Evolutionary conservation across 2,329 filamentous ascomycete species (phyloP).

Genomic region (Plenodomus biglobosus): DNA sequence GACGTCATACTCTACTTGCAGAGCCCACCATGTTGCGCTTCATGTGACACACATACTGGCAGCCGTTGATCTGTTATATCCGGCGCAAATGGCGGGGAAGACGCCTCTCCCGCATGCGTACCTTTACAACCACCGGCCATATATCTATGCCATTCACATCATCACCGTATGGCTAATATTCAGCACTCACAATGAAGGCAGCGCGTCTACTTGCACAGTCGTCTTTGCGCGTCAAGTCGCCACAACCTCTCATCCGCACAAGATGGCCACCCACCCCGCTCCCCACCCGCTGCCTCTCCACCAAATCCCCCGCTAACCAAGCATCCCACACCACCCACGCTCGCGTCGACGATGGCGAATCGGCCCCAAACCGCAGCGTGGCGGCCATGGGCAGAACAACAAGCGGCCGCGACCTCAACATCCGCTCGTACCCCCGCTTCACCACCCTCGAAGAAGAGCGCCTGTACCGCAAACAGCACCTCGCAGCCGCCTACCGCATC

Average conservation of each 20-base stretch:
- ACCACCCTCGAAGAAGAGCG: conserved; percentile 45
- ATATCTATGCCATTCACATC: not conserved
- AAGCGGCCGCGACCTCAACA: conserved; percentile 50
- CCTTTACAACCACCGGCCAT: too few species aligned
- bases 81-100: not conserved
- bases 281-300: too few species aligned
- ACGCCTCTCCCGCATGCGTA: not conserved
- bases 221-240: not conserved
- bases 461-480: conserved; percentile 50
- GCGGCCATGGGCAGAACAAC: conserved; percentile 52
- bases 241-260: conserved; percentile 1
- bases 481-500: conserved; percentile 49
- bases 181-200: not conserved
- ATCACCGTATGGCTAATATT: not conserved
- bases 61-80: too few species aligned
- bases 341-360: conserved; percentile 40
- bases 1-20: too few species aligned
- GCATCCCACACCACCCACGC: conserved; percentile 18
- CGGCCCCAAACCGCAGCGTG: conserved; percentile 46
- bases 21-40: too few species aligned
- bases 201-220: not conserved
- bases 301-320: conserved; percentile 14
- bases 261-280: too few species aligned
- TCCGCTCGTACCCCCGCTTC: conserved; percentile 50
- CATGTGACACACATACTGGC: too few species aligned